Evolutionary conservation across 176 grass and related monocot genomes (phyloP).

Genomic region (Areca catechu): DNA sequence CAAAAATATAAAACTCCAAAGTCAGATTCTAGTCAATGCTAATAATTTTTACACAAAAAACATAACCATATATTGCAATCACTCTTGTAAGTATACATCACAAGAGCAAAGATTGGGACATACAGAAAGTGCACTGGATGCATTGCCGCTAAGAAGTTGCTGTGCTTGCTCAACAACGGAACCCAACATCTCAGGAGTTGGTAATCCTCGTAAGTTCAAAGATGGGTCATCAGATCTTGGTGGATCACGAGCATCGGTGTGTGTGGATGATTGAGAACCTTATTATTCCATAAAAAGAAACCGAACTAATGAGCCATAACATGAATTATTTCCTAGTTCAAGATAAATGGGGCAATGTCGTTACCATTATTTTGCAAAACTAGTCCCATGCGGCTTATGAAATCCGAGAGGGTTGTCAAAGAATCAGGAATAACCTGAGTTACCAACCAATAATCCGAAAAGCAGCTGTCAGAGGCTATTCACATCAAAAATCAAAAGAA

Average conservation of each 20-base stretch:
- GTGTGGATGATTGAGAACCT: slow-evolving; percentile 39
- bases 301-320: slow-evolving; percentile 16
- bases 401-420: slow-evolving; percentile 57
- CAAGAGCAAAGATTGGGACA: slow-evolving; percentile 23
- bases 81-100: slow-evolving; percentile 1
- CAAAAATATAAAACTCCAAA: too few relatives aligned
- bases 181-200: slow-evolving; percentile 57
- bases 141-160: slow-evolving; percentile 58
- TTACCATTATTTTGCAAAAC: slow-evolving; percentile 66
- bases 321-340: neutral
- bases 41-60: too few relatives aligned
- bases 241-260: slow-evolving; percentile 31
- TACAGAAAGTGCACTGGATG: slow-evolving; percentile 72
- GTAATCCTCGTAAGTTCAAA: slow-evolving; percentile 40
- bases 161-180: slow-evolving; percentile 63
- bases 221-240: slow-evolving; percentile 31
- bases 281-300: slow-evolving; percentile 22
- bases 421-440: slow-evolving; percentile 82
- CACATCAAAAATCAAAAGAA: slow-evolving; percentile 1
- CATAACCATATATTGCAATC: too few relatives aligned
- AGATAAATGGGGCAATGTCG: neutral
- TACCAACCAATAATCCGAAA: slow-evolving; percentile 7
- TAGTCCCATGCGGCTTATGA: slow-evolving; percentile 61
- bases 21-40: too few relatives aligned
- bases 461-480: slow-evolving; percentile 2